These are phyloP conservation scores for Rhodotorula toruloides DNA, from an alignment of 768 basidiomycete genomes.

Conservation along the genomic window DNA sequence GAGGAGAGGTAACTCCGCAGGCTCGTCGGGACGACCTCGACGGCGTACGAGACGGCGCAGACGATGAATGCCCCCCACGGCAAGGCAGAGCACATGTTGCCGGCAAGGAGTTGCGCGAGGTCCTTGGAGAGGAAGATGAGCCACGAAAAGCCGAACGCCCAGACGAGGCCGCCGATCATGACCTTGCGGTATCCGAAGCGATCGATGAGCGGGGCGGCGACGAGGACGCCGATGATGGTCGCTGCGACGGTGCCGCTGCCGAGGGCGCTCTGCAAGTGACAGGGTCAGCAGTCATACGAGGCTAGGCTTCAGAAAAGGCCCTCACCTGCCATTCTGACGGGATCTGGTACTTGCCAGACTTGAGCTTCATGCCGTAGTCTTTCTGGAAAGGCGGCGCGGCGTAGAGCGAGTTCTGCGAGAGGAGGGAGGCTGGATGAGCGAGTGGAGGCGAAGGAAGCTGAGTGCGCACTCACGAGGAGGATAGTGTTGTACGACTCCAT, in stretches of 20 bases:
- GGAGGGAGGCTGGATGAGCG: too few relatives aligned
- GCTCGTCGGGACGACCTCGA: background rate
- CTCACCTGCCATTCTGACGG: background rate
- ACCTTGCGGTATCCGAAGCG: background rate
- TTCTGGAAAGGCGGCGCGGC: background rate
- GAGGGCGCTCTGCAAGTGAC: too few relatives aligned
- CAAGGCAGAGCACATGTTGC: background rate
- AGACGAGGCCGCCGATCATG: background rate
- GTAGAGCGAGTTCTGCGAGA: slow-evolving; percentile 1
- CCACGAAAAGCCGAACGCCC: background rate
- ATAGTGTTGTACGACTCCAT: slow-evolving; percentile 8
- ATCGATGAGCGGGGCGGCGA: slow-evolving; percentile 1
- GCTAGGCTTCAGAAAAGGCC: too few relatives aligned
- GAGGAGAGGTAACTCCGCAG: background rate
- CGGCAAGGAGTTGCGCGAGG: background rate
- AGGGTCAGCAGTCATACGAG: too few relatives aligned
- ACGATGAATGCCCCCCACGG: background rate
- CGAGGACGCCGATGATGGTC: slow-evolving; percentile 1
- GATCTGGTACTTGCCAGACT: background rate
- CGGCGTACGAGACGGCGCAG: background rate
- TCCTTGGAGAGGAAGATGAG: slow-evolving; percentile 1
- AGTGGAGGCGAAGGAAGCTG: too few relatives aligned
- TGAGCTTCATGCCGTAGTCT: background rate
- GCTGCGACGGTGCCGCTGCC: background rate
- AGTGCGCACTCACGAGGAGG: background rate